These are phyloP conservation scores for Pseudogymnoascus sp. DNA, from an alignment of 2,329 filamentous ascomycete genomes.

Conservation along the genomic window DNA sequence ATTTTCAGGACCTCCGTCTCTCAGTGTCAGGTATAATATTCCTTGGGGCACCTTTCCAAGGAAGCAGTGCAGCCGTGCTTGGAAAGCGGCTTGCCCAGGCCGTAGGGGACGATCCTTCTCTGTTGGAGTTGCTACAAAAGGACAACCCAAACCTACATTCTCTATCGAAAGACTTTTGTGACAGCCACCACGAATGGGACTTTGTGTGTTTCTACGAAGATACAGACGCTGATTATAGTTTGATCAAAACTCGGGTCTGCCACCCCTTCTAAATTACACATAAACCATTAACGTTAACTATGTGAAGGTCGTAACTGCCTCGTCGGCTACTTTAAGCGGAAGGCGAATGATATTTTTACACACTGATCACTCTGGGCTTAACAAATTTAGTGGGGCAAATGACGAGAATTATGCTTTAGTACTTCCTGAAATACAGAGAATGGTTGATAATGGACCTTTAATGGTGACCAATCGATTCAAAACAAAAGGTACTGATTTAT, in stretches of 20 bases:
- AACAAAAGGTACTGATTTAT: constrained; percentile 1
- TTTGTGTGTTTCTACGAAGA: constrained; percentile 13
- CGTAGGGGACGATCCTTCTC: neutral
- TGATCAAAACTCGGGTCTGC: constrained; percentile 7
- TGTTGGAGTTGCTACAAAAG: constrained; percentile 12
- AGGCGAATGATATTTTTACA: constrained; percentile 15
- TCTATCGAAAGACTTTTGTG: constrained; percentile 10
- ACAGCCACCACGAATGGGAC: constrained; percentile 8
- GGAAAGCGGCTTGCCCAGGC: constrained; percentile 9
- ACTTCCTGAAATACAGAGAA: constrained; percentile 14
- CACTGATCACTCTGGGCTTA: constrained; percentile 16
- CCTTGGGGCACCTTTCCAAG: constrained; percentile 15
- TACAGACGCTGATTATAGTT: neutral
- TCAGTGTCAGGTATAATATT: constrained; percentile 16
- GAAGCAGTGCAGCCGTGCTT: constrained; percentile 11
- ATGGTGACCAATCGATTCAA: constrained; percentile 5
- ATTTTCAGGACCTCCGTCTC: constrained; percentile 13
- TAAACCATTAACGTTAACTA: neutral
- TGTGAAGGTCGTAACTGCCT: constrained; percentile 9
- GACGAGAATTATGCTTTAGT: constrained; percentile 14
- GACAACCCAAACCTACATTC: constrained; percentile 8
- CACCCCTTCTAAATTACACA: neutral
- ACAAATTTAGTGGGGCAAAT: constrained; percentile 15
- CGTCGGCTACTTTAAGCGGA: constrained; percentile 12
- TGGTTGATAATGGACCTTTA: constrained; percentile 11